Conservation (phyloP, 257 asterid species). For the Fraxinus cuspidata region DNA sequence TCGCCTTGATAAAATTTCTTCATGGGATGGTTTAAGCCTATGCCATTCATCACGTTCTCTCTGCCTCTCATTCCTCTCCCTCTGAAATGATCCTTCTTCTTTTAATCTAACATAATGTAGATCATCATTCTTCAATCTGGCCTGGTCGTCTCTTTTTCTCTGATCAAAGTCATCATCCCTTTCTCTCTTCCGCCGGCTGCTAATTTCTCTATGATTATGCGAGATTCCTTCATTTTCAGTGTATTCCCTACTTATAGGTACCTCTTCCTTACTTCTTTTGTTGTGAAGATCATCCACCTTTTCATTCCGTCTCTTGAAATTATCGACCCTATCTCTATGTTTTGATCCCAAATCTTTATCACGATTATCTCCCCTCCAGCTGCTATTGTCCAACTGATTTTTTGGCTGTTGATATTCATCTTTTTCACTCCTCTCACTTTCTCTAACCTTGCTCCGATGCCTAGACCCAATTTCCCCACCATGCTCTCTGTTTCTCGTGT, state of each 20-base stretch:
- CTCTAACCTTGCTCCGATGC: constrained; percentile 57
- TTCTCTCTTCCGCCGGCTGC: constrained; percentile 74
- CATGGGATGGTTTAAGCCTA: constrained; percentile 62
- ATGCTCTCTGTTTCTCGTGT: constrained; percentile 61
- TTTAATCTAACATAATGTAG: constrained; percentile 61
- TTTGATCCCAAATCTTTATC: constrained; percentile 59
- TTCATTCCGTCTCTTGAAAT: constrained; percentile 50
- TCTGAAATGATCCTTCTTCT: constrained; percentile 63
- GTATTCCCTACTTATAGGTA: constrained; percentile 48
- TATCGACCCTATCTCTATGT: constrained; percentile 67
- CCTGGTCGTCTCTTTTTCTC: constrained; percentile 68
- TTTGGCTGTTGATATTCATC: constrained; percentile 60
- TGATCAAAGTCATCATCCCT: constrained; percentile 76
- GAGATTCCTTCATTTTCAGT: constrained; percentile 59
- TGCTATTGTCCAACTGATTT: constrained; percentile 61
- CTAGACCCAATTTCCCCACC: constrained; percentile 60
- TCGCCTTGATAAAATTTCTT: constrained; percentile 61
- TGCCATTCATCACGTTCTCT: constrained; percentile 89
- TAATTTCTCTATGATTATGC: constrained; percentile 60
- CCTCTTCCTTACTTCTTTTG: constrained; percentile 79
- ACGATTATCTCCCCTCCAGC: constrained; percentile 59
- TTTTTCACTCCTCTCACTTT: constrained; percentile 60
- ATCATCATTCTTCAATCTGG: constrained; percentile 66
- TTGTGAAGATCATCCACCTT: constrained; percentile 53
- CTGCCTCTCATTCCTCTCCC: constrained; percentile 75